phyloP scores from a whole-genome alignment of 164 flowering plant species.

The Stephania yunnanensis region DNA sequence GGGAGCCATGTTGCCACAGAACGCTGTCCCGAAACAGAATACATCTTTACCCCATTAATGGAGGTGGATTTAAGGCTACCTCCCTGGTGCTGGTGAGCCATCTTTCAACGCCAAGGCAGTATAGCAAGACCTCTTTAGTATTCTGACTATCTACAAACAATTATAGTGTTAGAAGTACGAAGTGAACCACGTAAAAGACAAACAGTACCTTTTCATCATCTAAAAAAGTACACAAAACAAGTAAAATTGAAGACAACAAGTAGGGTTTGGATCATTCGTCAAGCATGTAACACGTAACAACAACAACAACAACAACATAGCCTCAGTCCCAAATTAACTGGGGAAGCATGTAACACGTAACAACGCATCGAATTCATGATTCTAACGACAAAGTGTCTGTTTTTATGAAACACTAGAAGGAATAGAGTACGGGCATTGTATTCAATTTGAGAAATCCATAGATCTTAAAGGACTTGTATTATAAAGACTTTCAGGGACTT shows the following conservation, averaged over 20 bases:
- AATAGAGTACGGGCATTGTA: too few relatives aligned
- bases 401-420: too few relatives aligned
- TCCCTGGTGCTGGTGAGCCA: conserved; percentile 40
- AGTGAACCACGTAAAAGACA: background rate
- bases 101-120: conserved; percentile 9
- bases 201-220: background rate
- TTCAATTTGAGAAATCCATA: too few relatives aligned
- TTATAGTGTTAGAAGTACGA: background rate
- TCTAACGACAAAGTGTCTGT: too few relatives aligned
- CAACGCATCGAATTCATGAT: too few relatives aligned
- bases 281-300: too few relatives aligned
- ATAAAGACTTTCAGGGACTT: too few relatives aligned
- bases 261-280: too few relatives aligned
- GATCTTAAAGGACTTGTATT: too few relatives aligned
- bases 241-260: background rate
- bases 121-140: background rate
- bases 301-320: too few relatives aligned
- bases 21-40: conserved; percentile 51
- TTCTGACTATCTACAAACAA: background rate
- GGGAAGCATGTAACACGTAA: too few relatives aligned
- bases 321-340: too few relatives aligned
- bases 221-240: background rate
- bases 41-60: conserved; percentile 76
- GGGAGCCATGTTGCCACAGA: conserved; percentile 64
- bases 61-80: conserved; percentile 65